phyloP scores from a whole-genome alignment of 139 green algal species.

The Zygnema cylindricum region DNA sequence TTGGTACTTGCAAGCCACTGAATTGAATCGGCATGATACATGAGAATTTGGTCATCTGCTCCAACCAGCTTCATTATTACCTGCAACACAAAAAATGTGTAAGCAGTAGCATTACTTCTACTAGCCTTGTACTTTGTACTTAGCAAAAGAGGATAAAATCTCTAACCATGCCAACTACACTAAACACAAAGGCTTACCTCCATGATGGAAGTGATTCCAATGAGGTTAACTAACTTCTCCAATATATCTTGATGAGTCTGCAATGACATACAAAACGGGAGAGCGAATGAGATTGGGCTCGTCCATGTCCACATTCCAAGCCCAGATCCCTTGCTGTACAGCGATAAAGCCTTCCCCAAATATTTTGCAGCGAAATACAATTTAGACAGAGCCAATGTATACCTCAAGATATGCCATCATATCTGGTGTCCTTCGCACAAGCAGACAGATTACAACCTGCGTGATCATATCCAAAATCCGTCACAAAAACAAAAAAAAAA shows the following conservation, averaged over 20 bases:
- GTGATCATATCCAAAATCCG: too few relatives aligned
- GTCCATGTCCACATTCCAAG: too few relatives aligned
- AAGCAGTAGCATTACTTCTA: too few relatives aligned
- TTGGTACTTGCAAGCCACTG: constrained; percentile 67
- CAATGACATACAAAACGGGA: too few relatives aligned
- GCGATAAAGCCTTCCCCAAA: too few relatives aligned
- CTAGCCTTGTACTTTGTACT: neutral
- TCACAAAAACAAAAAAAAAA: too few relatives aligned
- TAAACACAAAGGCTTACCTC: constrained; percentile 45
- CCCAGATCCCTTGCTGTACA: too few relatives aligned
- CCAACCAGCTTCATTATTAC: constrained; percentile 65
- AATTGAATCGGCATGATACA: constrained; percentile 64
- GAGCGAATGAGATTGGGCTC: too few relatives aligned
- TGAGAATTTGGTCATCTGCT: constrained; percentile 68
- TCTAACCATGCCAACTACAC: too few relatives aligned
- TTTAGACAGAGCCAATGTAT: constrained; percentile 23
- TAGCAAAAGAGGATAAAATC: too few relatives aligned
- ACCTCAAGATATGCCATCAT: constrained; percentile 62
- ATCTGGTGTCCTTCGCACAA: constrained; percentile 53
- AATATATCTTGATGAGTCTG: constrained; percentile 50
- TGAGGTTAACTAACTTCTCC: constrained; percentile 54
- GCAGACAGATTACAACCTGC: constrained; percentile 58
- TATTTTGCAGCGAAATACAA: too few relatives aligned
- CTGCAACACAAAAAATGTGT: constrained; percentile 31
- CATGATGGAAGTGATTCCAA: constrained; percentile 62